Evolutionary conservation across 208 protist species (phyloP).

Genomic region (Leptomonas pyrrhocoris): DNA sequence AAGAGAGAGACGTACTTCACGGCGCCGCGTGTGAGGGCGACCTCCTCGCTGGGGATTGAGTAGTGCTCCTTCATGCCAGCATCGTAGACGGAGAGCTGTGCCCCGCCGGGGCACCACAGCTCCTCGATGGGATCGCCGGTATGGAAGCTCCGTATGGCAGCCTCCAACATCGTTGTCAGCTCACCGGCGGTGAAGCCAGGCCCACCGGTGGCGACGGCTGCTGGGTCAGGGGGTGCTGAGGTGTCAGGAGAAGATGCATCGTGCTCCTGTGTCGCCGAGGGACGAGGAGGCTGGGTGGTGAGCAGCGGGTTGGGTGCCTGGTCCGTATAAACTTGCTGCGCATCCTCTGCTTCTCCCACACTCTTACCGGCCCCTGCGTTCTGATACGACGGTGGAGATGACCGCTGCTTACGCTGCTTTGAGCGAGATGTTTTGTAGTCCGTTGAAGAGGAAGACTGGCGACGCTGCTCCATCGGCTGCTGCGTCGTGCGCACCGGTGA

Average conservation of each 20-base stretch:
- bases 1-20: conserved; percentile 62
- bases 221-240: too few species aligned
- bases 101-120: conserved; percentile 36
- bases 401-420: too few species aligned
- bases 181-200: conserved; percentile 22
- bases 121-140: not conserved
- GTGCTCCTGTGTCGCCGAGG: not conserved
- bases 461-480: too few species aligned
- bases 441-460: too few species aligned
- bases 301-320: conserved; percentile 1
- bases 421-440: too few species aligned
- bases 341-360: not conserved
- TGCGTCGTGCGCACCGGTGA: too few species aligned
- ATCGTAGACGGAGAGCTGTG: conserved; percentile 65
- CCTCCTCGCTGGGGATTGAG: conserved; percentile 48
- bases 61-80: conserved; percentile 59
- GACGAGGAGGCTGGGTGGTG: conserved; percentile 15
- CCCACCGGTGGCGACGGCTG: too few species aligned
- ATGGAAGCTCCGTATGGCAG: not conserved
- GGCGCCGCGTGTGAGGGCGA: conserved; percentile 62
- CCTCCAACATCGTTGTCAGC: conserved; percentile 31
- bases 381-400: too few species aligned
- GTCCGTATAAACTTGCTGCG: not conserved
- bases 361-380: too few species aligned
- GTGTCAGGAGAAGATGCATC: too few species aligned